phyloP scores from a whole-genome alignment of 176 grass and related monocot species.

The Otatea glauca region DNA sequence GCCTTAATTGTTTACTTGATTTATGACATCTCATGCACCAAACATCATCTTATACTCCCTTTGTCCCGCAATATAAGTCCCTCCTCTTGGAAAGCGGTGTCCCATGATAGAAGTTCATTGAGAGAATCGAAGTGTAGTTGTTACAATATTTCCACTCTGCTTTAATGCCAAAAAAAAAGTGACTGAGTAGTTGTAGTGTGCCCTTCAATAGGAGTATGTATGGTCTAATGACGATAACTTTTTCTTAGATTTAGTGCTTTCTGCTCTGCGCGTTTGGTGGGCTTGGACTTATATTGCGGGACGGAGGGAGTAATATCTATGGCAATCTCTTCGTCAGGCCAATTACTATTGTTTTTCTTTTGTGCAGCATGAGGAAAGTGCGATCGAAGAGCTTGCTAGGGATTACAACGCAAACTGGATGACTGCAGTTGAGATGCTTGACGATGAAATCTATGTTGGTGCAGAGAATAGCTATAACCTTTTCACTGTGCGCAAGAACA shows the following conservation, averaged over 20 bases:
- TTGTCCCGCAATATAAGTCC: too few species aligned
- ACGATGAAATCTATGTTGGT: conserved; percentile 91
- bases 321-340: not conserved
- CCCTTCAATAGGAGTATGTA: too few species aligned
- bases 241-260: too few species aligned
- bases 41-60: not conserved
- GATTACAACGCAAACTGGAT: conserved; percentile 98
- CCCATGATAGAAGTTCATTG: too few species aligned
- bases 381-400: conserved; percentile 78
- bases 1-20: conserved; percentile 13
- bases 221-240: too few species aligned
- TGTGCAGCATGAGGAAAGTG: conserved; percentile 83
- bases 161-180: too few species aligned
- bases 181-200: too few species aligned
- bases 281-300: too few species aligned
- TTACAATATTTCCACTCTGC: too few species aligned
- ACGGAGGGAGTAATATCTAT: not conserved
- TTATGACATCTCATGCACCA: not conserved
- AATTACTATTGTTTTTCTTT: not conserved
- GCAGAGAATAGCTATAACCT: conserved; percentile 91
- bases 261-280: too few species aligned
- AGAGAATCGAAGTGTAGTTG: too few species aligned
- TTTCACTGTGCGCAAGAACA: conserved; percentile 87
- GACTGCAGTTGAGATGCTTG: conserved; percentile 91
- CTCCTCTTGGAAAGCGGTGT: too few species aligned